A percentile compares a stretch with the other conserved stretches of the same genome.
These are phyloP conservation scores for Cercospora zeina DNA, from an alignment of 2,329 filamentous ascomycete genomes.

Conservation along the genomic window DNA sequence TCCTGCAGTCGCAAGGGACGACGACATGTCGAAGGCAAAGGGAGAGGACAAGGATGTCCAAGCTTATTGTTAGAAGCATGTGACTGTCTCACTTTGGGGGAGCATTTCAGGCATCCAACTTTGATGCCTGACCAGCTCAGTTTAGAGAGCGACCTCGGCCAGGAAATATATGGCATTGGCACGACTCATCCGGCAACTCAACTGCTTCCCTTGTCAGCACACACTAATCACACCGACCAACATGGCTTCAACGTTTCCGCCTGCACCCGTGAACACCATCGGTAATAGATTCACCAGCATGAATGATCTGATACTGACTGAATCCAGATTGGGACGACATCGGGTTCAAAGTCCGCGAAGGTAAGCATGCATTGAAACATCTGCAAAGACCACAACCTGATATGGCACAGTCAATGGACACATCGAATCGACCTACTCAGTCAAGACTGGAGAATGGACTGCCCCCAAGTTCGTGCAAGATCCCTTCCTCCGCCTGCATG, in stretches of 20 bases:
- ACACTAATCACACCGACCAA: not conserved
- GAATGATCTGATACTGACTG: conserved; percentile 18
- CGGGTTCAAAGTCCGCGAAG: conserved; percentile 89
- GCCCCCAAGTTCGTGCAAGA: conserved; percentile 75
- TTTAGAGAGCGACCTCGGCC: conserved; percentile 12
- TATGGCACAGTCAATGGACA: conserved; percentile 73
- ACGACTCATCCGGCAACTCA: conserved; percentile 1
- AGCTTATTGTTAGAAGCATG: not conserved
- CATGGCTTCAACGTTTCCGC: conserved; percentile 61
- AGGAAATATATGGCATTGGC: conserved; percentile 13
- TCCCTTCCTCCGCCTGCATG: conserved; percentile 84
- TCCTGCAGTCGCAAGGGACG: not conserved
- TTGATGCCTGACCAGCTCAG: not conserved
- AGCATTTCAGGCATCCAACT: not conserved
- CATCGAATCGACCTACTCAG: conserved; percentile 81
- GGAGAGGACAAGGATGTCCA: not conserved
- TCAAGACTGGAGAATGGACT: conserved; percentile 73
- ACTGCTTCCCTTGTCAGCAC: not conserved
- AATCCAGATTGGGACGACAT: conserved; percentile 83
- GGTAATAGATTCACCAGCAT: conserved; percentile 43
- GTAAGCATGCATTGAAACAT: conserved; percentile 50
- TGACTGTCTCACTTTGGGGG: not conserved
- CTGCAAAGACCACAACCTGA: not conserved
- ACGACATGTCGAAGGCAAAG: not conserved
- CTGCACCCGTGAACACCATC: conserved; percentile 75